These are phyloP conservation scores for Pelargonium nanum DNA, from an alignment of 345 rosid species.

Conservation along the genomic window DNA sequence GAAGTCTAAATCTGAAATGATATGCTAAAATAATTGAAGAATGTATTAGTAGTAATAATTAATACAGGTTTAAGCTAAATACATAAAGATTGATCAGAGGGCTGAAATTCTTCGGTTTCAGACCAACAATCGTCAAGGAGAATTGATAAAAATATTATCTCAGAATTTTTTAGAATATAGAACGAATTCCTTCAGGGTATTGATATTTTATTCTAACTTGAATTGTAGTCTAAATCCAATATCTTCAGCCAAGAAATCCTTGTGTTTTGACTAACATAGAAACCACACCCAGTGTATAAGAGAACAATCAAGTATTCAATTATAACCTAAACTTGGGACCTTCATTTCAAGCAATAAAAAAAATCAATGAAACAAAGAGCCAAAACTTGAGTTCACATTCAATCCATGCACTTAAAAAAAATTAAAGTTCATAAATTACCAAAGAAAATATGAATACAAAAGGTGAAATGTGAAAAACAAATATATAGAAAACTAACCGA, in stretches of 20 bases:
- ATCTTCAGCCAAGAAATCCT: neutral
- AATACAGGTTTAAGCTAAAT: too few species aligned
- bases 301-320: neutral
- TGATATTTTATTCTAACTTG: neutral
- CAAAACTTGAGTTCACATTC: too few species aligned
- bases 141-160: neutral
- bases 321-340: too few species aligned
- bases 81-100: neutral
- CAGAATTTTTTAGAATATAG: neutral
- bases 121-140: too few species aligned
- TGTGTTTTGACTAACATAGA: neutral
- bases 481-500: conserved; percentile 46
- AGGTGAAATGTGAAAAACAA: neutral
- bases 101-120: neutral
- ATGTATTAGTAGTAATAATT: too few species aligned
- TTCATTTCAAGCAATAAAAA: too few species aligned
- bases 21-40: too few species aligned
- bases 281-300: neutral
- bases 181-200: neutral
- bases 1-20: too few species aligned
- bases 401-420: too few species aligned
- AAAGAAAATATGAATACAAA: too few species aligned
- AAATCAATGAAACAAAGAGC: too few species aligned
- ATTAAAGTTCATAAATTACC: neutral
- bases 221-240: neutral